Evolutionary conservation across 2,329 filamentous ascomycete species (phyloP), one percentile per base, ranked within the genome.

Genomic region (Monosporascus sp.): DNA sequence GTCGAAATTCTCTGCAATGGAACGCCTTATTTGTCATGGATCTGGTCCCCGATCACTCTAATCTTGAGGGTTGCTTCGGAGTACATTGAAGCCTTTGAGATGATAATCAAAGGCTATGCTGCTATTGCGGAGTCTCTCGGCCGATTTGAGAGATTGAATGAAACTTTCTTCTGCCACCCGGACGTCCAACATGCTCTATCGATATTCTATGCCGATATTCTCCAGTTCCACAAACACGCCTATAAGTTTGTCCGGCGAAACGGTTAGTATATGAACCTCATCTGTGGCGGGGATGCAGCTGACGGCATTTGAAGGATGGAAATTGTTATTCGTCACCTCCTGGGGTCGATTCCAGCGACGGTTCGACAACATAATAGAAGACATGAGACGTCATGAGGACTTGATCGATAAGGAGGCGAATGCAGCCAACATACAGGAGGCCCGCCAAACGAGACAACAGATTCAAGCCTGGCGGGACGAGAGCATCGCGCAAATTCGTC

Each of bases 151-250:
- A 55, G 67, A 0, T 61, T 78, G 0, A 54, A 60, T 2, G 7
- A 60, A 1, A 55, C 67, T 0, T 75, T 74, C 20, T 46, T 40
- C 1, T 51, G 49, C 0, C 59, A 74, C 5, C 31, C 55, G 0
- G 60, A 71, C 0, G 72, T 80, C 35, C 72, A 78, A 38, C 57
- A 70, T 9, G 67, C 72, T 0, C 53, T 79, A 0, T 74, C 73
- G 0, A 53, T 73, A 0, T 74, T 77, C 31, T 80, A 79, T 44
- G 59, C 68, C 0, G 74, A 80, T n/a, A 77, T 80, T 15, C 61
- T 80, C 0, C 55, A 72, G 7, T 80, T 79, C 35, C 77, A 80
- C 49, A 69, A 70, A 28, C 48, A 71, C 3, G 74, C 75, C 0
- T 79, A 80, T 53, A 70, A 70, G n/a, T 78, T 78, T 41, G 69